Evolutionary conservation across 2,329 filamentous ascomycete species (phyloP).

Genomic region (Diaporthe longicolla): DNA sequence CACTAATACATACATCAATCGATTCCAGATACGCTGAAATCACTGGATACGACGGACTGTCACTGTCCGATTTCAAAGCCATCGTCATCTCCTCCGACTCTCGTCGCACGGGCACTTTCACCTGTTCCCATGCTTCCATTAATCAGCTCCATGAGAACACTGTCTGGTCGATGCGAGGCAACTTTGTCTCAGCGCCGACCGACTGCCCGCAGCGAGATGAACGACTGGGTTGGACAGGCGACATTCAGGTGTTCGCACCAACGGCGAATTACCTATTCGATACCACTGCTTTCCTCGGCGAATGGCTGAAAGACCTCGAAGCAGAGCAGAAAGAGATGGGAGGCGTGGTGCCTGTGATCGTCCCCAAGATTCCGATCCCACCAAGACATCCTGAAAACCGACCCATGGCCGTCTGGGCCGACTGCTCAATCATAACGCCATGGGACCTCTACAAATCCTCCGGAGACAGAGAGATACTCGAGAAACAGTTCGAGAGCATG

Average conservation of each 20-base stretch:
- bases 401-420: slow-evolving; percentile 53
- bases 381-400: slow-evolving; percentile 36
- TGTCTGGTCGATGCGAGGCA: slow-evolving; percentile 69
- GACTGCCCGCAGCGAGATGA: slow-evolving; percentile 72
- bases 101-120: slow-evolving; percentile 62
- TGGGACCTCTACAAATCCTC: slow-evolving; percentile 50
- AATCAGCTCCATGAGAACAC: slow-evolving; percentile 70
- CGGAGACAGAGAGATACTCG: slow-evolving; percentile 49
- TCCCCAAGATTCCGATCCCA: slow-evolving; percentile 49
- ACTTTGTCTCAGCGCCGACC: slow-evolving; percentile 70
- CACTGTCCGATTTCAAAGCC: slow-evolving; percentile 46
- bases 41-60: slow-evolving; percentile 49
- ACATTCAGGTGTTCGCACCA: slow-evolving; percentile 64
- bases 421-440: slow-evolving; percentile 50
- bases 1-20: slow-evolving; percentile 35
- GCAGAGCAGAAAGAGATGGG: slow-evolving; percentile 52
- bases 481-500: slow-evolving; percentile 50
- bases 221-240: slow-evolving; percentile 67
- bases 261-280: slow-evolving; percentile 68
- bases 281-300: slow-evolving; percentile 63
- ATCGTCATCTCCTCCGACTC: slow-evolving; percentile 66
- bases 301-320: slow-evolving; percentile 65
- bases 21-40: slow-evolving; percentile 66
- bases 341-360: slow-evolving; percentile 52
- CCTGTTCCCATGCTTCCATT: slow-evolving; percentile 64